These are phyloP conservation scores for Corylus heterophylla DNA, from an alignment of 306 rosid genomes.

Conservation along the genomic window DNA sequence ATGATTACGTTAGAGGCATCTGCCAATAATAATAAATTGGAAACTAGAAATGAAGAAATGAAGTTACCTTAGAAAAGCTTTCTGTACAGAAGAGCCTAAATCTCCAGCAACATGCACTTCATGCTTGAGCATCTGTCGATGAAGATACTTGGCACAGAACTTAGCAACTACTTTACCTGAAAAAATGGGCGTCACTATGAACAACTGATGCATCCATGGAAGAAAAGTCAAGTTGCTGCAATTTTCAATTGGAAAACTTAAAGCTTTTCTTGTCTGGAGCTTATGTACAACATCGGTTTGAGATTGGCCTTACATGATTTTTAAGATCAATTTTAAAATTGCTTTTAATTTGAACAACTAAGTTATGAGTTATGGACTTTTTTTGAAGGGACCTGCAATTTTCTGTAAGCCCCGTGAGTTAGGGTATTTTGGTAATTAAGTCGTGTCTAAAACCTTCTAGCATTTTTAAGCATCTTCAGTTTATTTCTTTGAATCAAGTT, in stretches of 20 bases:
- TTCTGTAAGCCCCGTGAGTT: no score
- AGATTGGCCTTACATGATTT: no score
- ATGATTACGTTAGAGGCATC: constrained; percentile 22
- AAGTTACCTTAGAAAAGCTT: constrained; percentile 79
- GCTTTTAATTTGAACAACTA: no score
- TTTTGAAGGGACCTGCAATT: no score
- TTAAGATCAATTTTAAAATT: no score
- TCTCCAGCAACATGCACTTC: constrained; percentile 83
- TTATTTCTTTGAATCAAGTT: no score
- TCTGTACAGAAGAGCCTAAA: constrained; percentile 63
- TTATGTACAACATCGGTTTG: no score
- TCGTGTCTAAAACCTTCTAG: no score
- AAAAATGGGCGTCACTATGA: constrained; percentile 25
- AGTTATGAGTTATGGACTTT: no score
- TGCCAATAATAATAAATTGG: constrained; percentile 19
- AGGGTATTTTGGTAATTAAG: no score
- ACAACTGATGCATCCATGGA: neutral
- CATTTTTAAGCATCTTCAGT: no score
- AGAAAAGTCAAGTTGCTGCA: neutral
- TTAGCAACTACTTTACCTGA: constrained; percentile 95
- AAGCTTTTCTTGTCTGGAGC: no score
- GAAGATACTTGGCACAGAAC: constrained; percentile 93
- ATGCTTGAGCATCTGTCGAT: constrained; percentile 69
- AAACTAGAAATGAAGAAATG: constrained; percentile 9
- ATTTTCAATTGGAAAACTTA: neutral